Base-by-base conservation (phyloP, 306 rosid genomes). In the Cercis canadensis region DNA sequence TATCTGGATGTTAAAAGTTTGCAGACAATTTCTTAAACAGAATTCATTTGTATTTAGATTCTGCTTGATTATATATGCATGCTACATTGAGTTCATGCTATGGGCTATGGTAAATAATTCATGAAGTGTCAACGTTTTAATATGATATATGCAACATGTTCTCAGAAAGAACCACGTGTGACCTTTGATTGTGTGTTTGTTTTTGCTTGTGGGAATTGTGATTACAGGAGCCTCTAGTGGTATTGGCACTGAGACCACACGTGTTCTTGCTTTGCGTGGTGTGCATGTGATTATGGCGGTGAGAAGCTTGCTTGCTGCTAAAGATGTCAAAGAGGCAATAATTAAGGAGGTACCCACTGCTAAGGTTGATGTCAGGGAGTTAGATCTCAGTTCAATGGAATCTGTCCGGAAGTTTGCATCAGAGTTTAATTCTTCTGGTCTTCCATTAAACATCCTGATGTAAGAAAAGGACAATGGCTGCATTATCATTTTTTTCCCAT, bases 241-340 rank as follows among this genome's bases (percentile, higher is more conserved):
- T 4, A 93, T 88, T 75, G 97, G 97, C 15, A 76, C 65, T 18
- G 98, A 93, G 82, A 88, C 96, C 16, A 41, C 93, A 3, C 75
- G 94, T 31, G 97, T 90, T 75, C 97, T 93, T 50, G 98, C 96
- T 21, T 57, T 88, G 83, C 94, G 86, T 36, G 98, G 98, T 46
- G 95, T 80, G 40, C 97, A 83, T 54, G 98, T 94, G 50, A 67
- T 93, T 29, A 90, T 88, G 94, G 96, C 67, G 0, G 92, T 88
- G 17, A 85, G 97, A 67, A 88, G 88, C 56, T 10, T 85, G 78
- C 75, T 18, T 51, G 90, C 94, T 49, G 96, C 75, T 40, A 60
- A 74, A 59, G 59, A 70, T 46, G 83, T 81, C 50, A 81, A 70
- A 76, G 88, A 89, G 63, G 63, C 80, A 8, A 90, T 94, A 37